Evolutionary conservation across 2,329 filamentous ascomycete genomes (phyloP), one percentile per base, ranked within the genome.

Genomic region (Ramularia endophylla): DNA sequence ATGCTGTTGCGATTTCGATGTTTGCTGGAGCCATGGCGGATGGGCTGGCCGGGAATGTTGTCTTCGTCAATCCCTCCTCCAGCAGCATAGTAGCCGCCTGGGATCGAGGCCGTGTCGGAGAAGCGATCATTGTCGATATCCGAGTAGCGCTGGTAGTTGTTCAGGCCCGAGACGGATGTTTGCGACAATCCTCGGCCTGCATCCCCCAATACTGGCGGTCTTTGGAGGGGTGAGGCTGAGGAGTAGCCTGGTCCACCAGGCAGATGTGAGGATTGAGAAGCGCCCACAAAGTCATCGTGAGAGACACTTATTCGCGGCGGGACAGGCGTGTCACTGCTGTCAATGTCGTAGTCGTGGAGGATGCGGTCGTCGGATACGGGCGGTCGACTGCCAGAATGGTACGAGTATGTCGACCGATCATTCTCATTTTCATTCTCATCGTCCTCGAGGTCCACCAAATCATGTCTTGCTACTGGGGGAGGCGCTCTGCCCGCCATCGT

Each of bases 251-350:
- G 66, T 28, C 67, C 63, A 53, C 68, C 65, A 40, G 68, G 65
- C 53, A 72, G 51, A 47, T 71, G 72, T 22, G 35, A 33, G 12
- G 40, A 40, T 13, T 38, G 70, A 36, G 73, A 80, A 36, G 54
- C 50, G 50, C 90, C 90, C 48, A 97, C 83, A 63, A 95, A 97
- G 57, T 92, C 85, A 72, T 95, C 90, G 67, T 95, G 95, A 44
- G 88, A 94, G 38, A 90, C 81, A 18, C 89, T 95, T 38, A 88
- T 86, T 53, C 90, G 84, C 43, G 80, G 68, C 47, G 77, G 76
- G 11, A 49, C 47, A 34, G 75, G 69, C 54, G 75, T 70, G 51
- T 85, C 78, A 49, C 74, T 70, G 51, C 79, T 73, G 57, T 85
- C 75, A 59, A 83, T 80, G 58, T 84, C 77, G 67, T 87, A 89